Base-by-base conservation (phyloP, 352 stramenopile species). In the Saprolegnia diclina region DNA sequence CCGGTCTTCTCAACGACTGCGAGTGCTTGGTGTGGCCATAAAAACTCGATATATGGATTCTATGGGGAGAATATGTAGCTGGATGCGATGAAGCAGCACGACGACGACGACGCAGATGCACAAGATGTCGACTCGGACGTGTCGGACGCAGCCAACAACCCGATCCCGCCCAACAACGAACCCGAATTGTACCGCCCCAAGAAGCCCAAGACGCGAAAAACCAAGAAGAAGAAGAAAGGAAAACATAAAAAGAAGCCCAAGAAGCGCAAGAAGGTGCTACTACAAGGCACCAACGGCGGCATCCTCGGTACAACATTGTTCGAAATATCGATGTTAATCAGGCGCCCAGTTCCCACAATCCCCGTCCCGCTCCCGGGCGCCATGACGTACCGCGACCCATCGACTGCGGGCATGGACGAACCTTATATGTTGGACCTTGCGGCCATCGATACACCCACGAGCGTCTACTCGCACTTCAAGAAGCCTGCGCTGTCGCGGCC, bases 101-200 rank as follows among this genome's bases (percentile, higher is more conserved):
- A 76, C 5, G 80, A 76, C 13, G 66, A 64, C 22, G 64, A 72
- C 3, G 62, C 76, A 11, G 56, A 73, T 14, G 1, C 50, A 7
- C 57, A 62, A 0, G 50, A 65, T 21, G 57, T 78, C 38, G 79
- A 87, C 74, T 90, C 83, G 13, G 83, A 92, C 19, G 57, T 90
- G 1, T 92, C 83, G 1, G 80, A 75, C 11, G 83, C 79, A 0
- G 80, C 84, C 18, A 77, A 92, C 56, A 79, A 89, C 35, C 77
- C 79, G 26, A 87, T 90, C n/a, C 76, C 79, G 6, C 82, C 81
- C 0, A 83, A 70, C 57, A 52, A 56, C 16, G 67, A 67, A 22
- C 59, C 59, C 0, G 62, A 68, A 42, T 9, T 68, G 19, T 68
- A 57, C 38, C 16, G 29, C 19, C 24, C 46, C 19, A 29, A 18